Percentiles rank a stretch among this genome's conserved stretches.
These are phyloP conservation scores for Colletotrichum caudatum DNA, from an alignment of 2,329 filamentous ascomycete species.

Conservation along the genomic window DNA sequence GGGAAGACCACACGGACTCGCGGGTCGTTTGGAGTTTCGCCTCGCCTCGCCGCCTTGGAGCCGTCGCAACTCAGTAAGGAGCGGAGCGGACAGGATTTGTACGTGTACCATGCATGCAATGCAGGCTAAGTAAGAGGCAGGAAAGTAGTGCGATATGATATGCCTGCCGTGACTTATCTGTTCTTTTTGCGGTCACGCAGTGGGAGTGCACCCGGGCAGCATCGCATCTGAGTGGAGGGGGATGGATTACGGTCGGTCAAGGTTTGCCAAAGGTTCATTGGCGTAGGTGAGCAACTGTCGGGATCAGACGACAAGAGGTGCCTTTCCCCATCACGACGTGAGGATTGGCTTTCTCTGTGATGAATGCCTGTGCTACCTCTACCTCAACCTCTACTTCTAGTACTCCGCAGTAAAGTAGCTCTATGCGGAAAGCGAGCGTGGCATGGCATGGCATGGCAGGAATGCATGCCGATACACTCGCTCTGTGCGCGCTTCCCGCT, in stretches of 20 bases:
- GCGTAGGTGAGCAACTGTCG: background rate
- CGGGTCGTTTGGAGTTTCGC: slow-evolving; percentile 41
- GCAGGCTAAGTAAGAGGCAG: background rate
- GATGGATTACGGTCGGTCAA: background rate
- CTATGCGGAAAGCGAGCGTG: background rate
- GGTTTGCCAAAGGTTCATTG: slow-evolving; percentile 16
- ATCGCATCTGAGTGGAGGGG: background rate
- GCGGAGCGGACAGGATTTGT: background rate
- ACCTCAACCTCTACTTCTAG: background rate
- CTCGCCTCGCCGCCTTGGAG: slow-evolving; percentile 31
- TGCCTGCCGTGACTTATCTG: slow-evolving; percentile 18
- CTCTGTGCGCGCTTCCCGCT: no score
- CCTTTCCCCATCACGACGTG: background rate
- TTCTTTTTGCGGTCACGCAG: slow-evolving; percentile 8
- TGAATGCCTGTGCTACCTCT: background rate
- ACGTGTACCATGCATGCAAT: background rate
- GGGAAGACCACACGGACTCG: slow-evolving; percentile 41
- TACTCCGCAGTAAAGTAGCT: background rate
- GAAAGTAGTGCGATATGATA: slow-evolving; percentile 22
- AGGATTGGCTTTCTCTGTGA: background rate
- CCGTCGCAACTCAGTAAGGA: slow-evolving; percentile 31
- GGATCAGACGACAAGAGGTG: slow-evolving; percentile 11
- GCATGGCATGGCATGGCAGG: background rate
- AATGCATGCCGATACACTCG: background rate
- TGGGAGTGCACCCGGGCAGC: background rate